These are phyloP conservation scores for Talaromyces sp. DNA, from an alignment of 2,329 filamentous ascomycete genomes.

Conservation along the genomic window DNA sequence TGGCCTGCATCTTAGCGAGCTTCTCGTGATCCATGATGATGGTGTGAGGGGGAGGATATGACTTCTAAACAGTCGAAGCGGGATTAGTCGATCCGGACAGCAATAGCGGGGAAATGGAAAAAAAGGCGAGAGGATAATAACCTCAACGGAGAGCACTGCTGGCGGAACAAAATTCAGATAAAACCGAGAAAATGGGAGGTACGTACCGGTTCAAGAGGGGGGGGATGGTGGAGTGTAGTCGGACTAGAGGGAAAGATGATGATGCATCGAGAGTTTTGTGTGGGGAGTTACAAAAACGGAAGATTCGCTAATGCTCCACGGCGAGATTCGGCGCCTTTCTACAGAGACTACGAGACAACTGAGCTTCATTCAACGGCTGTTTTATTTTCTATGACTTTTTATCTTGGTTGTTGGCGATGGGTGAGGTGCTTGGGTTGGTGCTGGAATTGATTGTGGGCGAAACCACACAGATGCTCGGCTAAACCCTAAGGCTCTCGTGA, in stretches of 20 bases:
- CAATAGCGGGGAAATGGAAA: neutral
- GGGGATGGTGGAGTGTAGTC: neutral
- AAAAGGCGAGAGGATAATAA: neutral
- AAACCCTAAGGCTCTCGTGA: conserved; percentile 37
- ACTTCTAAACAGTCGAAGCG: conserved; percentile 12
- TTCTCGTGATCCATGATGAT: conserved; percentile 67
- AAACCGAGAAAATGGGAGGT: neutral
- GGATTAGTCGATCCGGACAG: conserved; percentile 21
- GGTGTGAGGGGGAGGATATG: conserved; percentile 28
- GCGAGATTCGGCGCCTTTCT: conserved; percentile 1
- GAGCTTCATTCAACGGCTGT: neutral
- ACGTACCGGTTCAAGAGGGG: conserved; percentile 1
- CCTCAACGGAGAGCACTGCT: no score
- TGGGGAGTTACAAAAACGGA: conserved; percentile 27
- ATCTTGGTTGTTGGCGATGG: neutral
- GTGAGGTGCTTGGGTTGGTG: neutral
- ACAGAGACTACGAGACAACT: neutral
- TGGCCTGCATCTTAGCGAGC: conserved; percentile 67
- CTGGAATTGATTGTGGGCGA: conserved; percentile 26
- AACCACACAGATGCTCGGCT: conserved; percentile 37
- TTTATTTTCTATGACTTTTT: neutral
- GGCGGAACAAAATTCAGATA: neutral
- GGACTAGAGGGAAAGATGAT: conserved; percentile 6
- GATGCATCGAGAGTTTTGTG: conserved; percentile 28
- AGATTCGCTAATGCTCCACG: conserved; percentile 27